Evolutionary conservation across 768 basidiomycete genomes (phyloP).

Genomic region (Lactarius pseudohatsudake): DNA sequence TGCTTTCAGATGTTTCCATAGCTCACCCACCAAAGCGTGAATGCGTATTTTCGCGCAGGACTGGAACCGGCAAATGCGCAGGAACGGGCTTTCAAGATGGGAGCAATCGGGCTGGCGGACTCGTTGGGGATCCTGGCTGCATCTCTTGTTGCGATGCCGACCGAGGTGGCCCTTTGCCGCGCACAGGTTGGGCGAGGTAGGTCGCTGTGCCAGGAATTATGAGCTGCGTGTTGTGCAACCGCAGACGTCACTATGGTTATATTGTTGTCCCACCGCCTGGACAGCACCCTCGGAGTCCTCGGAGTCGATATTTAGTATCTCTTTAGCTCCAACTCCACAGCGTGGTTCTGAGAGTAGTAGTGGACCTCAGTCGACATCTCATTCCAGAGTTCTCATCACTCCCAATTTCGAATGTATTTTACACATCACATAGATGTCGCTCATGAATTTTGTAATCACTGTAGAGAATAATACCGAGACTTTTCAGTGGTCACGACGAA

Average conservation of each 20-base stretch:
- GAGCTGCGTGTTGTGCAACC: neutral
- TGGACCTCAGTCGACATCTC: neutral
- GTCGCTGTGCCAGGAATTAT: constrained; percentile 65
- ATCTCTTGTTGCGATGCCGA: constrained; percentile 65
- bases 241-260: neutral
- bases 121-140: constrained; percentile 68
- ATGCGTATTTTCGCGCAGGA: constrained; percentile 81
- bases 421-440: neutral
- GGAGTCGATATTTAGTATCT: neutral
- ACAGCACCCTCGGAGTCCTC: neutral
- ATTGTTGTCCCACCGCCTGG: neutral
- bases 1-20: constrained; percentile 4
- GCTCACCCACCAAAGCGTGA: constrained; percentile 54
- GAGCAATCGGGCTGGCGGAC: constrained; percentile 85
- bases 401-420: neutral
- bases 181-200: constrained; percentile 71
- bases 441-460: neutral
- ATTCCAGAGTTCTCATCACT: neutral
- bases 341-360: neutral
- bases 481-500: neutral
- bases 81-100: constrained; percentile 87
- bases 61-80: constrained; percentile 64
- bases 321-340: neutral
- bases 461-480: neutral
- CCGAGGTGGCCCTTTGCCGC: constrained; percentile 74